Percentiles rank a stretch among this genome's conserved stretches.
phyloP scores from a whole-genome alignment of 768 basidiomycete species.

The Tulasnella sp. region DNA sequence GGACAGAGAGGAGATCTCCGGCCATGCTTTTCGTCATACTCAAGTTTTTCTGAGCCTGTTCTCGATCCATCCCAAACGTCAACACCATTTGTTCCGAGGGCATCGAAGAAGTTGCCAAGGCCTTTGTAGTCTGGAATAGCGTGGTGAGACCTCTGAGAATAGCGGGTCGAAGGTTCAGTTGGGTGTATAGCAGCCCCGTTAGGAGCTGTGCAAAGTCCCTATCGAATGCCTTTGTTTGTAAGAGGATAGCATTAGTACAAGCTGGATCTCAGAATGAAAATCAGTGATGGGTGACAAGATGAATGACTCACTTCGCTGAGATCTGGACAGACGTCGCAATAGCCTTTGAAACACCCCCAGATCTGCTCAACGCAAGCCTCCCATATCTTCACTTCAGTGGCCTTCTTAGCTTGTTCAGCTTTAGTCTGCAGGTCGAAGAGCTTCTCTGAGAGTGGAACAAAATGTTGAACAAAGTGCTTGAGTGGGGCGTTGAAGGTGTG shows the following conservation, averaged over 20 bases:
- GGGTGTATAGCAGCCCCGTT: slow-evolving; percentile 85
- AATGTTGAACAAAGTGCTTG: slow-evolving; percentile 76
- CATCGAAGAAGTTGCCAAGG: slow-evolving; percentile 36
- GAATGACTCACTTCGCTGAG: slow-evolving; percentile 44
- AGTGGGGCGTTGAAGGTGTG: slow-evolving; percentile 64
- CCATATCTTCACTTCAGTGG: slow-evolving; percentile 89
- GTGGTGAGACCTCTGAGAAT: slow-evolving; percentile 72
- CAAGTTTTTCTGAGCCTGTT: slow-evolving; percentile 56
- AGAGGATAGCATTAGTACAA: not conserved
- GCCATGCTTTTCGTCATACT: slow-evolving; percentile 63
- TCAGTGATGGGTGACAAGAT: not conserved
- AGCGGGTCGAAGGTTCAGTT: slow-evolving; percentile 70
- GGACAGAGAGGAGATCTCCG: slow-evolving; percentile 88
- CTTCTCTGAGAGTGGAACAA: slow-evolving; percentile 86
- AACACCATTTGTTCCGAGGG: slow-evolving; percentile 29
- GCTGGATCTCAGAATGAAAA: too few relatives aligned
- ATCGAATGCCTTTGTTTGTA: slow-evolving; percentile 48
- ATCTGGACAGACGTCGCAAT: slow-evolving; percentile 75
- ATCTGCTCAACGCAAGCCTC: slow-evolving; percentile 86
- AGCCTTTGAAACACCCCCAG: slow-evolving; percentile 86
- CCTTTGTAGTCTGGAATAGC: slow-evolving; percentile 70
- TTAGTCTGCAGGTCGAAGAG: slow-evolving; percentile 88
- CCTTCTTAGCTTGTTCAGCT: slow-evolving; percentile 45
- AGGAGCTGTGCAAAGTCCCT: slow-evolving; percentile 77
- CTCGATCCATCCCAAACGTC: slow-evolving; percentile 41